A percentile compares a stretch with the other conserved stretches of the same genome.
Conservation (phyloP, 1,284 basidiomycete genomes). For the Stygiomarasmius scandens region DNA sequence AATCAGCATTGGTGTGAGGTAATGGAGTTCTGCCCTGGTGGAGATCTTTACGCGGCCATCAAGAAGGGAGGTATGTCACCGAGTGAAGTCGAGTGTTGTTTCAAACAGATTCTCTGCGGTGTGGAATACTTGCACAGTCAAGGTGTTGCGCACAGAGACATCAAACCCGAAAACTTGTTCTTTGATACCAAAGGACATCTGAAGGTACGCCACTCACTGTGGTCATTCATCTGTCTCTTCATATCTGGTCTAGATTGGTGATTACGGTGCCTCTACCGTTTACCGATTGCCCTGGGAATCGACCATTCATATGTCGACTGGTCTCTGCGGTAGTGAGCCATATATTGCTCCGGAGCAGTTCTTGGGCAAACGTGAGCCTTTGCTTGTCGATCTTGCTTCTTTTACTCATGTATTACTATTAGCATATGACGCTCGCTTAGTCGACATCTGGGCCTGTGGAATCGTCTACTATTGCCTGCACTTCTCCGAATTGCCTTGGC, state of each 20-base stretch:
- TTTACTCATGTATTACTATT: conserved; percentile 9
- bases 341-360: conserved; percentile 99
- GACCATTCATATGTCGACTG: conserved; percentile 96
- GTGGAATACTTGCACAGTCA: conserved; percentile 92
- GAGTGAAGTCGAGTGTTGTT: conserved; percentile 95
- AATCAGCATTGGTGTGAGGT: conserved; percentile 98
- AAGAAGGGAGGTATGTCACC: conserved; percentile 97
- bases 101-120: conserved; percentile 94
- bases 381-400: conserved; percentile 26
- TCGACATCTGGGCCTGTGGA: conserved; percentile 97
- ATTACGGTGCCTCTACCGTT: conserved; percentile 98
- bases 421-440: conserved; percentile 97
- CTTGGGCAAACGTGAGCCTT: conserved; percentile 86
- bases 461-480: conserved; percentile 99
- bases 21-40: conserved; percentile 99
- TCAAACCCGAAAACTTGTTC: conserved; percentile 98
- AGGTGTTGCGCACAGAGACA: conserved; percentile 96
- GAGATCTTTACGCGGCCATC: conserved; percentile 96
- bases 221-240: neutral
- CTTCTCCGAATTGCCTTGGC: conserved; percentile 97
- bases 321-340: conserved; percentile 95
- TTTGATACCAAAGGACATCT: conserved; percentile 92
- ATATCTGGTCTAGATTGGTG: conserved; percentile 74
- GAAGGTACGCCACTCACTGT: conserved; percentile 63
- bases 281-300: conserved; percentile 98